A percentile compares a stretch with the other conserved stretches of the same genome.
phyloP scores from a whole-genome alignment of 2,329 filamentous ascomycete genomes.

The Botrytis byssoidea region DNA sequence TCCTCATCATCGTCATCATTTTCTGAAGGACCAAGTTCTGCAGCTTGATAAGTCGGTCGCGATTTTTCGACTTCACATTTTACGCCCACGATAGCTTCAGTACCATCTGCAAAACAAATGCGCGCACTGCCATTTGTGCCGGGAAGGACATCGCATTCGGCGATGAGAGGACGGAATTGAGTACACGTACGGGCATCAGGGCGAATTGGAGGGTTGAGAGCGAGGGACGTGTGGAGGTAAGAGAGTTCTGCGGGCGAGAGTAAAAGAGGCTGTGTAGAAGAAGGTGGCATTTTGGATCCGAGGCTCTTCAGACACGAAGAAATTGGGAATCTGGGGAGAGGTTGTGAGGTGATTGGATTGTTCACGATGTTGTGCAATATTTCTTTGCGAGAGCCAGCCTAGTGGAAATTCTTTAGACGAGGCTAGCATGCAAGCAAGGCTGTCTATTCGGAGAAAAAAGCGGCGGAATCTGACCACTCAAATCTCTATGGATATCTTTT shows the following conservation, averaged over 20 bases:
- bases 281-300: slow-evolving; percentile 51
- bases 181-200: slow-evolving; percentile 79
- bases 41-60: slow-evolving; percentile 31
- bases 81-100: slow-evolving; percentile 91
- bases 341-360: slow-evolving; percentile 4
- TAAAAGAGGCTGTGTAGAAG: slow-evolving; percentile 60
- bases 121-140: slow-evolving; percentile 89
- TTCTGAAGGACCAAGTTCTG: slow-evolving; percentile 33
- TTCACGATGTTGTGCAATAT: slow-evolving; percentile 8
- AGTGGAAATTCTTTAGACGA: slow-evolving; percentile 24
- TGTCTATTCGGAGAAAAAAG: not conserved
- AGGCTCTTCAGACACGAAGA: not conserved
- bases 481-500: not conserved
- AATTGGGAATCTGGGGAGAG: not conserved
- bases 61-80: slow-evolving; percentile 92
- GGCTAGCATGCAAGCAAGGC: slow-evolving; percentile 10
- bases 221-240: slow-evolving; percentile 87
- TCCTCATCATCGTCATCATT: slow-evolving; percentile 40
- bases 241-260: slow-evolving; percentile 95
- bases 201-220: slow-evolving; percentile 77
- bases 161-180: slow-evolving; percentile 86
- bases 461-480: not conserved
- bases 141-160: slow-evolving; percentile 87
- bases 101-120: slow-evolving; percentile 91
- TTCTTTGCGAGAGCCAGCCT: slow-evolving; percentile 11